Percentiles rank a stretch among this genome's conserved stretches.
Conservation (phyloP, 2,329 filamentous ascomycete species). For the Orbilia brochopaga region DNA sequence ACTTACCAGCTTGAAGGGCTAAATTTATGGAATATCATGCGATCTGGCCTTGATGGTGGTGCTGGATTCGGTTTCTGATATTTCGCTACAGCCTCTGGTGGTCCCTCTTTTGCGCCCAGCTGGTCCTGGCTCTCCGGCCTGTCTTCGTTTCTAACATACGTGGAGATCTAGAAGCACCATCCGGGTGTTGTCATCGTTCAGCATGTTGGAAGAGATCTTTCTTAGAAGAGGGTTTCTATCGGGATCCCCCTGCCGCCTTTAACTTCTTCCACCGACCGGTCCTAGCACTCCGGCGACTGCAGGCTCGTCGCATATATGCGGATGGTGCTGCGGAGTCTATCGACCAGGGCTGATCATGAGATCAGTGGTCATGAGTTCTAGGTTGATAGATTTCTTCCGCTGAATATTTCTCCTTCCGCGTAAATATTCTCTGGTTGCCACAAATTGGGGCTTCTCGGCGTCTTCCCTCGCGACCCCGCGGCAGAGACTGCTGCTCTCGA, state of each 20-base stretch:
- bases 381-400: neutral
- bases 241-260: too few relatives aligned
- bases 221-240: too few relatives aligned
- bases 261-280: neutral
- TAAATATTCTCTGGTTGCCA: neutral
- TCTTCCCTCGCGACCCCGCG: neutral
- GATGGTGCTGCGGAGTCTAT: too few relatives aligned
- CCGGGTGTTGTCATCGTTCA: too few relatives aligned
- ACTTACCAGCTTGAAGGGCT: conserved; percentile 7
- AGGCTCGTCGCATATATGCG: too few relatives aligned
- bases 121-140: neutral
- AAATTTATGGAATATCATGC: conserved; percentile 1
- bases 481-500: neutral
- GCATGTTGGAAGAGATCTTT: too few relatives aligned
- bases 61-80: conserved; percentile 1
- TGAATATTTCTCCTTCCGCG: neutral
- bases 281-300: neutral
- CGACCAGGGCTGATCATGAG: neutral
- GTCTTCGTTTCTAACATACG: too few relatives aligned
- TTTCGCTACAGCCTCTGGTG: conserved; percentile 2
- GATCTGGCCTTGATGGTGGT: neutral
- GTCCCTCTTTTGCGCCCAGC: conserved; percentile 2
- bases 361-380: neutral
- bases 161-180: too few relatives aligned
- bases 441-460: neutral